phyloP scores from a whole-genome alignment of 2,329 filamentous ascomycete species.

The Fusarium humuli region DNA sequence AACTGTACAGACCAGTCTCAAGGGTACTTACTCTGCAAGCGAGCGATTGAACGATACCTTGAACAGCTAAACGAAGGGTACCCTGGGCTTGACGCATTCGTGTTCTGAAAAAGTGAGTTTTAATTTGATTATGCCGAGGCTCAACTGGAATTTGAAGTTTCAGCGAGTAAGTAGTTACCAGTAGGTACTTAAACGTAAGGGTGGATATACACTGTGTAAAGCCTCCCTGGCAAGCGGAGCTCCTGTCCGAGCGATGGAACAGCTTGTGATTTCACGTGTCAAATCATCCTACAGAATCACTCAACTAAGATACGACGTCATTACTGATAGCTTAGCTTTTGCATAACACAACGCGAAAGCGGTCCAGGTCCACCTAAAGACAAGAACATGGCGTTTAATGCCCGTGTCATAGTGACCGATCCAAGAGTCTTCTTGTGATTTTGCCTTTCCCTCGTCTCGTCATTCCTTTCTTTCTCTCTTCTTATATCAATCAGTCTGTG shows the following conservation, averaged over 20 bases:
- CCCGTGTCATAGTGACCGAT: conserved; percentile 26
- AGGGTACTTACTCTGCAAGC: not conserved
- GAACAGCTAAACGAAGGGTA: not conserved
- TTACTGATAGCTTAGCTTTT: conserved; percentile 15
- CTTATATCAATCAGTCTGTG: conserved; percentile 13
- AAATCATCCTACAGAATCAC: not conserved
- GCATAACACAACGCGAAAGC: conserved; percentile 34
- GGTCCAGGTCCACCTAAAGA: conserved; percentile 41
- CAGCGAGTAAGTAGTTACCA: not conserved
- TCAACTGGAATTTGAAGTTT: conserved; percentile 11
- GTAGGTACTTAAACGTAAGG: not conserved
- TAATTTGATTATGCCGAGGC: conserved; percentile 14
- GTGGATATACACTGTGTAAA: conserved; percentile 11
- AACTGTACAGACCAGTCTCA: not conserved
- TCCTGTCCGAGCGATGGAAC: conserved; percentile 11
- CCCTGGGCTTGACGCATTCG: not conserved
- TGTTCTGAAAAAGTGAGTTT: not conserved
- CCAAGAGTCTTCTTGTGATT: conserved; percentile 21
- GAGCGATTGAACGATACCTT: not conserved
- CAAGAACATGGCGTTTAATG: conserved; percentile 33
- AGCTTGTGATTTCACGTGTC: conserved; percentile 47
- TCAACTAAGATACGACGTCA: conserved; percentile 29
- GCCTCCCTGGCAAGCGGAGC: conserved; percentile 20
- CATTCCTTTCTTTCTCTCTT: not conserved
- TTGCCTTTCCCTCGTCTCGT: conserved; percentile 1